Evolutionary conservation across 2,329 filamentous ascomycete species (phyloP), one percentile per base, ranked within the genome.

Genomic region (Aureobasidium pullulans): DNA sequence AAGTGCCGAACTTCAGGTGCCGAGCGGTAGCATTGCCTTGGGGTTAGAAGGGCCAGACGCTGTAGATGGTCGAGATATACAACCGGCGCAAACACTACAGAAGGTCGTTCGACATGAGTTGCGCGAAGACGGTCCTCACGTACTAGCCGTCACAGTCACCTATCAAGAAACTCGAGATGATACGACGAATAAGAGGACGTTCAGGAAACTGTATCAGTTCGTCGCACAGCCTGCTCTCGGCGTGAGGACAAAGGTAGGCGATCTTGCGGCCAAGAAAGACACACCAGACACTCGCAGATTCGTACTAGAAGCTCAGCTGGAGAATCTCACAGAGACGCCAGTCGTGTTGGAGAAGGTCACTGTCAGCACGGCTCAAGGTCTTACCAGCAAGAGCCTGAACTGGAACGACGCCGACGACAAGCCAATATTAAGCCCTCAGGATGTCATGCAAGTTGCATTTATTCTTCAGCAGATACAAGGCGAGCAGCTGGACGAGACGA

Each of bases 161-260:
- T 97, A 97, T 75, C 95, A 91, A 58, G 93, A 97, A 74, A 72
- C 68, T 32, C 69, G 70, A 0, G 73, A 74, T 23, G 68, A 70
- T 32, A 71, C 75, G 63, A 79, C 79, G 23, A 82, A 90, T 52
- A 87, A 89, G 39, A 80, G 94, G 61, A 96, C 90, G 9, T 97
- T 97, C 70, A 81, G 93, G 65, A 97, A 97, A 76, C 77, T 99
- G 62, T 99, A 97, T 73, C 94, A 97, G 72, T 99, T 99, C 70
- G 86, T 95, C 59, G 94, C 92, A 70, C 93, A 96, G 76, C 85
- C 90, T 40, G 88, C 91, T 62, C 78, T 99, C 65, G 90, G 92
- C 63, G 93, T 99, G 61, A 81, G 93, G 63, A 96, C 93, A 0
- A 99, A 97, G 72, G 84, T 90, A 3, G 89, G 88, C 3, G 80